phyloP scores from a whole-genome alignment of 331 rosid species.

The Acacia pycnantha region DNA sequence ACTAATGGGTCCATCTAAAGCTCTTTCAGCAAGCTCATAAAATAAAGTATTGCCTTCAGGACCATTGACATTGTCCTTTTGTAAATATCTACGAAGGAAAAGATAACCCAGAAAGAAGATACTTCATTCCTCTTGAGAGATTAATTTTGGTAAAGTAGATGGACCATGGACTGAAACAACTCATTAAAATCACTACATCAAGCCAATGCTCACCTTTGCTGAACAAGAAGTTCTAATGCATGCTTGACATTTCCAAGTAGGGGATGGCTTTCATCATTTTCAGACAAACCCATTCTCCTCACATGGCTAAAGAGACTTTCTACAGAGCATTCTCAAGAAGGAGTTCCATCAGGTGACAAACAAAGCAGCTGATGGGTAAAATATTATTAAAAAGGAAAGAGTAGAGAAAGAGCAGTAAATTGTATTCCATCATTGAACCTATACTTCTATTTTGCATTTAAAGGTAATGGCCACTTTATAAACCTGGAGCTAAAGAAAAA shows the following conservation, averaged over 20 bases:
- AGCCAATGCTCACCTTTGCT: conserved; percentile 63
- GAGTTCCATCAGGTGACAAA: conserved; percentile 22
- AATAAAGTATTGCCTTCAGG: conserved; percentile 70
- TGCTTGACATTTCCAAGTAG: conserved; percentile 70
- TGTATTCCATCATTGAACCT: background rate
- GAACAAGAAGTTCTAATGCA: conserved; percentile 77
- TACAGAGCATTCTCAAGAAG: conserved; percentile 41
- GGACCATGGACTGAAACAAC: conserved; percentile 14
- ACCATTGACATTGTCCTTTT: conserved; percentile 72
- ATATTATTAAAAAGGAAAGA: background rate
- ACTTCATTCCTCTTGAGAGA: background rate
- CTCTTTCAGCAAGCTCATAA: conserved; percentile 96
- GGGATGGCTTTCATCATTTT: conserved; percentile 59
- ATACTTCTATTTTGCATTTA: background rate
- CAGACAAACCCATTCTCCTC: conserved; percentile 64
- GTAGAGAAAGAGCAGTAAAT: background rate
- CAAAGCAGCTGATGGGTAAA: background rate
- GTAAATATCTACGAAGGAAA: conserved; percentile 61
- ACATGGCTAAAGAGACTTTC: conserved; percentile 77
- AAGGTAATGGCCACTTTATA: background rate
- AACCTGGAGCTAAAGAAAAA: background rate
- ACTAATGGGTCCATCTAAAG: conserved; percentile 57
- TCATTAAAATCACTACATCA: background rate
- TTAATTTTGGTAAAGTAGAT: background rate
- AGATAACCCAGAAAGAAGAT: background rate